Percentiles rank a stretch among this genome's conserved stretches.
phyloP scores from a whole-genome alignment of 176 grass and related monocot genomes.

The Echinochloa phyllopogon region DNA sequence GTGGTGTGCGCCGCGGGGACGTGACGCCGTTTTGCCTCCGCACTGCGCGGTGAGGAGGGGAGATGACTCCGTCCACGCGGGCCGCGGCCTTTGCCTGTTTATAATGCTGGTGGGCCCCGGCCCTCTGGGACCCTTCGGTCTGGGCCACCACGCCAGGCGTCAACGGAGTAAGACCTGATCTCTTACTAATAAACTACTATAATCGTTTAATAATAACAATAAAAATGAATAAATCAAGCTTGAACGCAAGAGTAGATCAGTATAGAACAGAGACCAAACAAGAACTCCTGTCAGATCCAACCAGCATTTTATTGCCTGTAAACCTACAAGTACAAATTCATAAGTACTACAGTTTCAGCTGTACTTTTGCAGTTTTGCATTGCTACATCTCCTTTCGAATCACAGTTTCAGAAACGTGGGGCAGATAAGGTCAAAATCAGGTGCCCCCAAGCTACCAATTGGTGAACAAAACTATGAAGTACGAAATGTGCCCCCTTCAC shows the following conservation, averaged over 20 bases:
- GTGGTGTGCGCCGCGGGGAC: background rate
- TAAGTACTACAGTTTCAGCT: conserved; percentile 4
- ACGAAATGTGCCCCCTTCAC: background rate
- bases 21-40: background rate
- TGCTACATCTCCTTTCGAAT: background rate
- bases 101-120: background rate
- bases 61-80: background rate
- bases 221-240: too few species aligned
- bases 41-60: too few species aligned
- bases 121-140: background rate
- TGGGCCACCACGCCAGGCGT: too few species aligned
- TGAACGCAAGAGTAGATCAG: background rate
- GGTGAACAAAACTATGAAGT: background rate
- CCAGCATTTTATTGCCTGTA: conserved; percentile 1
- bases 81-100: background rate
- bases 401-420: background rate
- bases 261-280: background rate
- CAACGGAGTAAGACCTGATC: too few species aligned
- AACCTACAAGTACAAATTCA: background rate
- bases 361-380: conserved; percentile 25
- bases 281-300: background rate
- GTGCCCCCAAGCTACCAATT: conserved; percentile 14
- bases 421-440: conserved; percentile 4
- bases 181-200: too few species aligned
- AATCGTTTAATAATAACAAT: too few species aligned